Evolutionary conservation across 257 asterid genomes (phyloP).

Genomic region (Ehretia macrophylla): DNA sequence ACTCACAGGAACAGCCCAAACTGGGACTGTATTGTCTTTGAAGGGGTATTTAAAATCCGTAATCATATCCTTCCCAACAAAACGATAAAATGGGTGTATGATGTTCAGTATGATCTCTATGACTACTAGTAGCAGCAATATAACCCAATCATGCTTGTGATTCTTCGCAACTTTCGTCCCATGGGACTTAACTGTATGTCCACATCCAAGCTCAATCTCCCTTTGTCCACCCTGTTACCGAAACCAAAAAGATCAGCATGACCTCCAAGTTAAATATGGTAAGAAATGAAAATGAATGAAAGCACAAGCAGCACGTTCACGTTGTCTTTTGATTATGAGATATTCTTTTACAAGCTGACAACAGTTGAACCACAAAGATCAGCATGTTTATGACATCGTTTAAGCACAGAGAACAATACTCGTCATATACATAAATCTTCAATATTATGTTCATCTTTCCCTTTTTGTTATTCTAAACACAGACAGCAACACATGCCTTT

Average conservation of each 20-base stretch:
- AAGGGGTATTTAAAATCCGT: constrained; percentile 72
- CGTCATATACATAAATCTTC: too few relatives aligned
- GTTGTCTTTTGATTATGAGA: neutral
- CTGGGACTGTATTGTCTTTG: constrained; percentile 73
- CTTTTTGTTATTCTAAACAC: too few relatives aligned
- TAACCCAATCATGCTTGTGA: constrained; percentile 80
- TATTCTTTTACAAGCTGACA: too few relatives aligned
- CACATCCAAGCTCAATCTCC: constrained; percentile 39
- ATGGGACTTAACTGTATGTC: constrained; percentile 61
- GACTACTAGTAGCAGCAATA: constrained; percentile 51
- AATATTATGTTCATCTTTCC: too few relatives aligned
- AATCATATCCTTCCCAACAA: constrained; percentile 74
- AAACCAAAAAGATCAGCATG: too few relatives aligned
- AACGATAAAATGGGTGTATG: constrained; percentile 64
- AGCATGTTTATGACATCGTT: neutral
- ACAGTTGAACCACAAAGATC: too few relatives aligned
- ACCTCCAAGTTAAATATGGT: constrained; percentile 2
- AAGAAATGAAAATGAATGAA: too few relatives aligned
- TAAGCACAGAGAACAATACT: neutral
- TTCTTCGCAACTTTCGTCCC: constrained; percentile 53
- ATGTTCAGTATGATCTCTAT: constrained; percentile 45
- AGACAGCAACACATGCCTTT: too few relatives aligned
- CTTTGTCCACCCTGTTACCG: constrained; percentile 32
- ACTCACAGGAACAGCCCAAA: constrained; percentile 91
- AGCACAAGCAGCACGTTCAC: neutral